These are phyloP conservation scores for Brettanomyces nanus DNA, from an alignment of 805 yeast genomes.

Conservation along the genomic window DNA sequence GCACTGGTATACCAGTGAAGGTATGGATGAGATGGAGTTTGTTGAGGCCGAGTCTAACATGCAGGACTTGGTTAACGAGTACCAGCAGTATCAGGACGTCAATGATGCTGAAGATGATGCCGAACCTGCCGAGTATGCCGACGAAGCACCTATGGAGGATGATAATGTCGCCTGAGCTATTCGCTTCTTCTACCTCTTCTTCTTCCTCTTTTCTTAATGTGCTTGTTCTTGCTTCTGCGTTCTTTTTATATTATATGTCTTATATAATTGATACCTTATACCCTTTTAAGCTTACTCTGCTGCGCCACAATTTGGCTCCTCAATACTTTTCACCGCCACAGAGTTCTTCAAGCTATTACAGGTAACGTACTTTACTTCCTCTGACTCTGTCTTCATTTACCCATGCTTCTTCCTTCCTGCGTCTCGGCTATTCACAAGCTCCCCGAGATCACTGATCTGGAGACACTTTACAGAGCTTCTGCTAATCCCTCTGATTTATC, in stretches of 20 bases:
- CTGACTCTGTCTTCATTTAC: too few species aligned
- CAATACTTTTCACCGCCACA: too few species aligned
- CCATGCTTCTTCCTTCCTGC: conserved; percentile 29
- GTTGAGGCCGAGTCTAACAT: conserved; percentile 89
- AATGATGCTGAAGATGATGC: conserved; percentile 70
- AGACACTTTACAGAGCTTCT: conserved; percentile 9
- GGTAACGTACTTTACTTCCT: too few species aligned
- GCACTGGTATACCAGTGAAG: conserved; percentile 94
- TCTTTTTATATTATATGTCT: too few species aligned
- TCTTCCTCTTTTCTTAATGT: conserved; percentile 6
- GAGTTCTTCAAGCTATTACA: too few species aligned
- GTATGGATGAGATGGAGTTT: conserved; percentile 94
- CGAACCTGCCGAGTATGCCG: conserved; percentile 63
- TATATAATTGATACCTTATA: too few species aligned
- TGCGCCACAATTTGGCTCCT: too few species aligned
- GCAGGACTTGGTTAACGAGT: conserved; percentile 82
- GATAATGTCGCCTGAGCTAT: conserved; percentile 8
- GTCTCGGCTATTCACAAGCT: conserved; percentile 16
- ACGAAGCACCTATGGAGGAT: conserved; percentile 50
- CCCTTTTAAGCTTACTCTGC: too few species aligned
- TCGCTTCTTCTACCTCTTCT: conserved; percentile 9
- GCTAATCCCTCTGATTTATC: neutral
- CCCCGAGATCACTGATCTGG: conserved; percentile 20
- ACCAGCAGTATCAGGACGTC: conserved; percentile 86
- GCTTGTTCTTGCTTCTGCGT: conserved; percentile 9